Evolutionary conservation across 2,329 filamentous ascomycete genomes (phyloP).

Genomic region (Colletotrichum paranaense): DNA sequence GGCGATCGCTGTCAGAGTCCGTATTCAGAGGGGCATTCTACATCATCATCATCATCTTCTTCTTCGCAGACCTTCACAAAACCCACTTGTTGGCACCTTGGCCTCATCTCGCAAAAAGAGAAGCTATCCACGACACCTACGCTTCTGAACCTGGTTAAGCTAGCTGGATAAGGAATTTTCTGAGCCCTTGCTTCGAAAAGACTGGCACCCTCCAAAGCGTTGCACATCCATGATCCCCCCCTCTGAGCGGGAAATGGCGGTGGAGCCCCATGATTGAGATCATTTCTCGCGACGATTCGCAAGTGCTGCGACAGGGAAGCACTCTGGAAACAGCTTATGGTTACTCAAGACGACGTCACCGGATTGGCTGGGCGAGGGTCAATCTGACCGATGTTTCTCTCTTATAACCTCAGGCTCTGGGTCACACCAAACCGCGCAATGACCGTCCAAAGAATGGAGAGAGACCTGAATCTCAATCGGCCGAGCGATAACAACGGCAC

Average conservation of each 20-base stretch:
- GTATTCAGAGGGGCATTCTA: neutral
- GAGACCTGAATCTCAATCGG: slow-evolving; percentile 25
- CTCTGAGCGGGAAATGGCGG: slow-evolving; percentile 27
- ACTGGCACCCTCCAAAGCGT: neutral
- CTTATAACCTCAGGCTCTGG: neutral
- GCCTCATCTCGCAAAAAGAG: slow-evolving; percentile 22
- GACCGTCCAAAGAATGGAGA: slow-evolving; percentile 13
- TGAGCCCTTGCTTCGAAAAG: neutral
- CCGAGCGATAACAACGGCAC: slow-evolving; percentile 8
- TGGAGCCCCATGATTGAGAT: slow-evolving; percentile 29
- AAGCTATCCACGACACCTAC: neutral
- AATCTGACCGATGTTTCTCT: slow-evolving; percentile 11
- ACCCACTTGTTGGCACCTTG: slow-evolving; percentile 17
- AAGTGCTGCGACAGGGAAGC: slow-evolving; percentile 17
- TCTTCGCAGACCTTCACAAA: neutral
- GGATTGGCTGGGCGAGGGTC: slow-evolving; percentile 16
- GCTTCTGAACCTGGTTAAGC: neutral
- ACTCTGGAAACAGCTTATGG: slow-evolving; percentile 4
- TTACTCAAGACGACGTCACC: neutral
- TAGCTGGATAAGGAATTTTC: neutral
- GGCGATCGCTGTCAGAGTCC: slow-evolving; percentile 1
- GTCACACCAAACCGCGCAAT: slow-evolving; percentile 25
- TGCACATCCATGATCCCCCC: neutral
- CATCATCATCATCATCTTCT: slow-evolving; percentile 7
- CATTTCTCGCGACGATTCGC: slow-evolving; percentile 28